These are phyloP conservation scores for Microcyclospora tardicrescens DNA, from an alignment of 2,329 filamentous ascomycete genomes.

Conservation along the genomic window DNA sequence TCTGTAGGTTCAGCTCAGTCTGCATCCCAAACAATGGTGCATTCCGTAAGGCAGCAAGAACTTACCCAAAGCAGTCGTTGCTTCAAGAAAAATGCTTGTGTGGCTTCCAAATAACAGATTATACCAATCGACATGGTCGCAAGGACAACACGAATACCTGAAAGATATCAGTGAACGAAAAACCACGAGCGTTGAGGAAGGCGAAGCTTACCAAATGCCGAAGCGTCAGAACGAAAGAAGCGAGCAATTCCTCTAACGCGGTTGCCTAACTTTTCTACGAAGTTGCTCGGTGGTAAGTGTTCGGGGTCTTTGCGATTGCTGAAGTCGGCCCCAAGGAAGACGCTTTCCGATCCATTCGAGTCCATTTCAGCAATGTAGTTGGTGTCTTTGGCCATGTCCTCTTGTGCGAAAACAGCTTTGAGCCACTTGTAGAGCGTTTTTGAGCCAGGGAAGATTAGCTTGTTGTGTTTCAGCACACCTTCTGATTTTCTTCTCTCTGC, in stretches of 20 bases:
- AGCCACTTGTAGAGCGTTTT: conserved; percentile 55
- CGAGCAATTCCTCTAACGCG: conserved; percentile 42
- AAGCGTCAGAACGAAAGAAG: conserved; percentile 51
- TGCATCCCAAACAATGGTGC: no score
- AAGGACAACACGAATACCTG: conserved; percentile 49
- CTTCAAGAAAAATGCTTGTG: conserved; percentile 53
- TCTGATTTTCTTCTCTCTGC: conserved; percentile 52
- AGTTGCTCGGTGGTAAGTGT: conserved; percentile 51
- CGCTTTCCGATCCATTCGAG: conserved; percentile 39
- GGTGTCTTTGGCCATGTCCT: conserved; percentile 42
- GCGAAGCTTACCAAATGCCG: conserved; percentile 42
- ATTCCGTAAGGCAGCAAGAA: no score
- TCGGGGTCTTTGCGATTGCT: conserved; percentile 54
- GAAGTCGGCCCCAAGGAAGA: conserved; percentile 54
- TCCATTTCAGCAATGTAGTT: conserved; percentile 45
- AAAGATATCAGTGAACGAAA: no score
- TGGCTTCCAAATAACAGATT: conserved; percentile 48
- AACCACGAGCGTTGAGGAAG: no score
- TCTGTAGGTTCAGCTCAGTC: no score
- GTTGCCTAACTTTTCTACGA: conserved; percentile 50
- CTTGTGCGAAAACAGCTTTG: conserved; percentile 38
- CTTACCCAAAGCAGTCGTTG: conserved; percentile 59
- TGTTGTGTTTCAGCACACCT: conserved; percentile 50
- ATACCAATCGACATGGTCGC: conserved; percentile 62
- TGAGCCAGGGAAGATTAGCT: conserved; percentile 50